Base-by-base conservation (phyloP, 257 asterid species). In the Anisodus acutangulus region DNA sequence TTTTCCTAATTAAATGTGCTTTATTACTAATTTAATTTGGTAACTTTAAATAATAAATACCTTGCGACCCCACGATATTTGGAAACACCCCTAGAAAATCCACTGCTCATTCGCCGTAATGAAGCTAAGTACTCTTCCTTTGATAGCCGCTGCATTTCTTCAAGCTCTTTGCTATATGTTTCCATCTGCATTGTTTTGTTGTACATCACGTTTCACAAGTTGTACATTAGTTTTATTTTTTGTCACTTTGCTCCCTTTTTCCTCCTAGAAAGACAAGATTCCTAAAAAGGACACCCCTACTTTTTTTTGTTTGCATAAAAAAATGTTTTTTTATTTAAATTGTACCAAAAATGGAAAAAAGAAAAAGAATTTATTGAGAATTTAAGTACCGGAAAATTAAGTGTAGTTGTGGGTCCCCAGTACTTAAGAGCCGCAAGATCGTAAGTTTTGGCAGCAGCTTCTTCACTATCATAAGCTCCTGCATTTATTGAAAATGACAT, bases 341-440 rank as follows among this genome's bases (percentile, higher is more conserved):
- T 47, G 35, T 31, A 31, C 35, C 35, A 31, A 58, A 47, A 66
- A 31, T 31, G 35, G 35, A 31, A 31, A 31, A 31, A 31, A 12
- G 8, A 17, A 45, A 69, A 10, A 9, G 43, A 22, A 82, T 82
- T 80, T 78, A 2, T 57, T 67, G 8, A 82, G 35, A 82, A 43
- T 51, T 17, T 26, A 59, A 51, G 6, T 88, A 93, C 97, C 93
- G 97, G 87, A 72, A 94, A 95, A 86, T 95, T 95, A 57, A 95
- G 96, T 49, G 45, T 83, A 1, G 89, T 88, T 11, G 78, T 63
- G 5, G 96, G 87, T 9, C 99, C 99, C 99, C 99, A 95, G 63
- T 91, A 94, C 88, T 94, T 95, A 16, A 95, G 94, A 51, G 99
- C 98, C 67, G 99, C 99, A 47, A 95, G 92, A 91, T 95, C 99